These are phyloP conservation scores for Podaxis mareebaensis DNA, from an alignment of 768 basidiomycete species.

Conservation along the genomic window DNA sequence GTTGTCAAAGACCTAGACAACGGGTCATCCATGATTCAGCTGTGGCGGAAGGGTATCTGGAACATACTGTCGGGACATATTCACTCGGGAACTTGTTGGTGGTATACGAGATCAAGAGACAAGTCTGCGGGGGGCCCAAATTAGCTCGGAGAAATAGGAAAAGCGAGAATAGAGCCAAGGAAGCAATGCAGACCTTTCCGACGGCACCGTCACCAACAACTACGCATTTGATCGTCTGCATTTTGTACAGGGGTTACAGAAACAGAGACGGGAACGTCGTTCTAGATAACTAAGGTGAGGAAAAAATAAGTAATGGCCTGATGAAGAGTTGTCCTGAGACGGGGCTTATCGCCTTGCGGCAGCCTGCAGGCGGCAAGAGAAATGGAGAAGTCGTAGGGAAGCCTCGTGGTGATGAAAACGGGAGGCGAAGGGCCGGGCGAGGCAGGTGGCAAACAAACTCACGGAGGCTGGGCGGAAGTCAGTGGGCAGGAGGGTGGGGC, in stretches of 20 bases:
- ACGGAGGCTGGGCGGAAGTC: slow-evolving; percentile 22
- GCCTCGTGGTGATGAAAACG: slow-evolving; percentile 40
- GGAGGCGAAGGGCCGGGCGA: slow-evolving; percentile 21
- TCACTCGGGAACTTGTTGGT: slow-evolving; percentile 99
- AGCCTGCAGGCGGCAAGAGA: slow-evolving; percentile 21
- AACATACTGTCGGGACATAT: slow-evolving; percentile 94
- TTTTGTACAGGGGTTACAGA: slow-evolving; percentile 35
- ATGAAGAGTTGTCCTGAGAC: background rate
- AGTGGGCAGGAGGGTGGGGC: slow-evolving; percentile 11
- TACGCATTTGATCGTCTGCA: slow-evolving; percentile 99
- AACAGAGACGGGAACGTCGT: slow-evolving; percentile 20
- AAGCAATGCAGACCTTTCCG: slow-evolving; percentile 75
- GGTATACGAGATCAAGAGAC: slow-evolving; percentile 95
- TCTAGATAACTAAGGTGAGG: slow-evolving; percentile 17
- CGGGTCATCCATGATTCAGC: slow-evolving; percentile 20
- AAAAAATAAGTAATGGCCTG: slow-evolving; percentile 23
- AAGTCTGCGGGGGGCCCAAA: slow-evolving; percentile 59
- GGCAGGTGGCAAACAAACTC: slow-evolving; percentile 19
- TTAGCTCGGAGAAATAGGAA: slow-evolving; percentile 10
- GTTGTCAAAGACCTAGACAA: slow-evolving; percentile 85
- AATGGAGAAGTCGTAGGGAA: slow-evolving; percentile 36
- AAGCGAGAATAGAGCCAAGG: slow-evolving; percentile 13
- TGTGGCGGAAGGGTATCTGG: slow-evolving; percentile 24
- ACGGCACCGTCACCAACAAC: slow-evolving; percentile 98
- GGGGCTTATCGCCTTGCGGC: slow-evolving; percentile 29